These are phyloP conservation scores for Corynascus novoguineensis DNA, from an alignment of 495 filamentous ascomycete species.

Conservation along the genomic window DNA sequence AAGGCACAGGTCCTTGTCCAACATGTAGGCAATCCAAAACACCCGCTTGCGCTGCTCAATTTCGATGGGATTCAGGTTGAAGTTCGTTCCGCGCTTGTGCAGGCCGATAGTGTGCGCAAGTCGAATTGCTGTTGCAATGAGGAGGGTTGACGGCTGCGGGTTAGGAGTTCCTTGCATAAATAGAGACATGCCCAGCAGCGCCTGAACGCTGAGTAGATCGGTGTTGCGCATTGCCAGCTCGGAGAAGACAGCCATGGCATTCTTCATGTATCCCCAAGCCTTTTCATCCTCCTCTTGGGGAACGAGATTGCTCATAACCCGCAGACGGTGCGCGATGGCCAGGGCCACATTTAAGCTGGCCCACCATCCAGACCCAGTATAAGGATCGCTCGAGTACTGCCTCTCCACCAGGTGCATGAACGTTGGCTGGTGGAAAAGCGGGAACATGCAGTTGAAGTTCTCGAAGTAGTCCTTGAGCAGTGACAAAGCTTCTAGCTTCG, in stretches of 20 bases:
- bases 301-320: conserved; percentile 92
- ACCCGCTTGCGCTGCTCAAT: conserved; percentile 93
- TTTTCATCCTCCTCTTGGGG: conserved; percentile 86
- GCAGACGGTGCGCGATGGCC: conserved; percentile 82
- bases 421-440: conserved; percentile 92
- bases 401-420: conserved; percentile 95
- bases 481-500: conserved; percentile 73
- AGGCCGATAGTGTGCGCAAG: conserved; percentile 91
- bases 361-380: conserved; percentile 97
- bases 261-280: conserved; percentile 93
- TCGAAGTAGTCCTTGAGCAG: conserved; percentile 91
- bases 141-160: conserved; percentile 88
- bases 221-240: conserved; percentile 95
- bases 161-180: conserved; percentile 97
- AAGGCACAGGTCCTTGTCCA: conserved; percentile 94
- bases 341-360: conserved; percentile 91
- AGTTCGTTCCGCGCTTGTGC: conserved; percentile 85
- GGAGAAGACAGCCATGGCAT: conserved; percentile 85
- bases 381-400: conserved; percentile 89
- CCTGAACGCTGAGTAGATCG: conserved; percentile 94
- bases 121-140: conserved; percentile 89
- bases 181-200: conserved; percentile 87
- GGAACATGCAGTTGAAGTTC: conserved; percentile 98
- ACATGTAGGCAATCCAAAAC: conserved; percentile 96
- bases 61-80: conserved; percentile 84